These are phyloP conservation scores for Polygonum aviculare DNA, from an alignment of 148 eudicot genomes.

Conservation along the genomic window DNA sequence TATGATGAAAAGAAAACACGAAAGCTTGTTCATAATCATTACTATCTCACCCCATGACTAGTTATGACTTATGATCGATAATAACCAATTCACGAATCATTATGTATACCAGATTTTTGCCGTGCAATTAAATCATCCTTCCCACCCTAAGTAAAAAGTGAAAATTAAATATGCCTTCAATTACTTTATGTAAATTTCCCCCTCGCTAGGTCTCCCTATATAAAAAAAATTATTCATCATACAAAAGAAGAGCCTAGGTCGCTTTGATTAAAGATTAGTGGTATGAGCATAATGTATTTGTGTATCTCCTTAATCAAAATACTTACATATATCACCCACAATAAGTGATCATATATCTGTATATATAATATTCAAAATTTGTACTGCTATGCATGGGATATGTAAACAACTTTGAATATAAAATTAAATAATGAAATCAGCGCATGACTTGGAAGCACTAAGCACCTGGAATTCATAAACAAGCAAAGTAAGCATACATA, in stretches of 20 bases:
- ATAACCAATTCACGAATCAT: background rate
- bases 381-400: no score
- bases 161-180: background rate
- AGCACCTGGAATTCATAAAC: background rate
- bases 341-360: background rate
- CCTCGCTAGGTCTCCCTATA: no score
- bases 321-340: no score
- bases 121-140: background rate
- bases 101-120: background rate
- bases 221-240: no score
- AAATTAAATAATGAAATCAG: background rate
- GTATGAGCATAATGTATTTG: no score
- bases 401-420: background rate
- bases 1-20: background rate
- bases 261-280: no score
- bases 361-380: no score
- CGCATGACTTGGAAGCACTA: no score
- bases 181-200: no score
- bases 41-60: background rate
- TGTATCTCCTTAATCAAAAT: no score
- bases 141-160: background rate
- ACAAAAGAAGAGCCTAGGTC: no score
- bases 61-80: background rate
- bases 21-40: background rate
- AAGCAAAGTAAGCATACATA: background rate